phyloP scores from a whole-genome alignment of 306 rosid genomes.

The Cyamopsis tetragonoloba region DNA sequence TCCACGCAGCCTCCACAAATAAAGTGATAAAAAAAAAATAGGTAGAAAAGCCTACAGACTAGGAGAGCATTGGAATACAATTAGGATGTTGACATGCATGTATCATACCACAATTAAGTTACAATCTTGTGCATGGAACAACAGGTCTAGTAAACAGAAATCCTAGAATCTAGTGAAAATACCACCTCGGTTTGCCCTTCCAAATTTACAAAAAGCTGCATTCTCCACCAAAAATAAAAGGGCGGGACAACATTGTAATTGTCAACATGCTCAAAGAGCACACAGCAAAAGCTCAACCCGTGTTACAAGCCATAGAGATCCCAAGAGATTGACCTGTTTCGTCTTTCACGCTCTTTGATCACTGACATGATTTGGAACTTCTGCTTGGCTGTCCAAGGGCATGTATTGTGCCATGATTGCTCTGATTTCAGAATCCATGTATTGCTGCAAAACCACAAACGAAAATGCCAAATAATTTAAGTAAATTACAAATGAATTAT shows the following conservation, averaged over 20 bases:
- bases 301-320: slow-evolving; percentile 30
- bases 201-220: slow-evolving; percentile 20
- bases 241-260: slow-evolving; percentile 23
- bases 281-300: slow-evolving; percentile 32
- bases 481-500: neutral
- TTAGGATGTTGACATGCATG: neutral
- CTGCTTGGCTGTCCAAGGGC: slow-evolving; percentile 93
- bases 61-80: neutral
- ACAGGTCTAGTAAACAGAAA: neutral
- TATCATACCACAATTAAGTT: slow-evolving; percentile 14
- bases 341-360: slow-evolving; percentile 47
- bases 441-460: slow-evolving; percentile 62
- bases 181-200: slow-evolving; percentile 3
- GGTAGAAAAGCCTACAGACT: no score
- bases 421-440: slow-evolving; percentile 95
- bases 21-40: neutral
- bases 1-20: neutral
- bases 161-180: slow-evolving; percentile 13
- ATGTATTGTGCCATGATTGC: slow-evolving; percentile 97
- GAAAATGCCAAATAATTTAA: neutral
- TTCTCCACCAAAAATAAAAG: slow-evolving; percentile 1
- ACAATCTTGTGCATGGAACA: slow-evolving; percentile 14
- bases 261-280: slow-evolving; percentile 24
- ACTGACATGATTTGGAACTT: slow-evolving; percentile 59
- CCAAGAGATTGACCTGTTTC: slow-evolving; percentile 6